phyloP scores from a whole-genome alignment of 2,329 filamentous ascomycete species.

The Ilyonectria mors-panacis region DNA sequence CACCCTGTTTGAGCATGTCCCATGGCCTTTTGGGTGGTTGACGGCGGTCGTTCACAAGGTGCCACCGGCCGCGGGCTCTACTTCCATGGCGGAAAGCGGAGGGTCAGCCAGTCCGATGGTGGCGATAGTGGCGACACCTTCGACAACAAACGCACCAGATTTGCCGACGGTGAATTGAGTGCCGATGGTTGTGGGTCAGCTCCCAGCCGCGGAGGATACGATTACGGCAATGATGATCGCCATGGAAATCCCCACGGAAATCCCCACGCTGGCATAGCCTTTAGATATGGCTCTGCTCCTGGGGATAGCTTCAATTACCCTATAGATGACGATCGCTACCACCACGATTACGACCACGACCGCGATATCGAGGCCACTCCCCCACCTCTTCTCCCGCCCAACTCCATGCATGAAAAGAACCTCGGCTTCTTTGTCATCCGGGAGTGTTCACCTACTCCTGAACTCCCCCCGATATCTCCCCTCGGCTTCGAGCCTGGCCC shows the following conservation, averaged over 20 bases:
- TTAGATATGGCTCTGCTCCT: conserved; percentile 6
- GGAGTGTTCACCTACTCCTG: conserved; percentile 50
- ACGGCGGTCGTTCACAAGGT: conserved; percentile 50
- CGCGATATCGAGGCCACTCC: conserved; percentile 32
- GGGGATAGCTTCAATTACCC: conserved; percentile 16
- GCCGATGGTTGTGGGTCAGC: conserved; percentile 10
- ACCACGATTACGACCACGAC: conserved; percentile 33
- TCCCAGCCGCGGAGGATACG: conserved; percentile 12
- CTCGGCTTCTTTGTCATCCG: conserved; percentile 58
- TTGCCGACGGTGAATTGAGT: conserved; percentile 24
- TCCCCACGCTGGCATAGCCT: conserved; percentile 3
- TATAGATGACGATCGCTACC: conserved; percentile 29
- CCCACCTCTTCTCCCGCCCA: conserved; percentile 34
- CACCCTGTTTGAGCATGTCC: conserved; percentile 52
- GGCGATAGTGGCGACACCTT: conserved; percentile 47
- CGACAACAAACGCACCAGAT: conserved; percentile 44
- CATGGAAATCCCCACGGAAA: conserved; percentile 2
- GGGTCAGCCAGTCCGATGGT: conserved; percentile 54
- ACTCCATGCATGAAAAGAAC: conserved; percentile 52
- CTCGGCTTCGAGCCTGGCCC: conserved; percentile 35
- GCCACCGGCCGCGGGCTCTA: conserved; percentile 47
- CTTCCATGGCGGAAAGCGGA: conserved; percentile 56
- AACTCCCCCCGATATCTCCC: conserved; percentile 36
- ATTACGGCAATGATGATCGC: conserved; percentile 28
- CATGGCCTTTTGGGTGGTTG: conserved; percentile 59